Evolutionary conservation across 1,284 basidiomycete genomes (phyloP).

Genomic region (Inonotus obliquus): DNA sequence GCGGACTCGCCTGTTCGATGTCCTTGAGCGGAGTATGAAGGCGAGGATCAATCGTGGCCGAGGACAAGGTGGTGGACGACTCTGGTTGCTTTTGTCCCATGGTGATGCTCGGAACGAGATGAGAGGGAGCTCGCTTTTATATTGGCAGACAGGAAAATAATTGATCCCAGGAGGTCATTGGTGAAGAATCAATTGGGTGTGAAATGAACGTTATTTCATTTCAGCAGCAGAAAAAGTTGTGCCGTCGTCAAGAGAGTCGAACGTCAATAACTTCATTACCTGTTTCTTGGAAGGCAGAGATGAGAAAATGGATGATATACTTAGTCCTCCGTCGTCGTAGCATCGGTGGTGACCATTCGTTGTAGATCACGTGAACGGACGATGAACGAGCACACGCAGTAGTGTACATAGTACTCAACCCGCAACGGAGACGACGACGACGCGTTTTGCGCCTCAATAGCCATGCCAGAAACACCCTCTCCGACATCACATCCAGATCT

Average conservation of each 20-base stretch:
- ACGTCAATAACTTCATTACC: no score
- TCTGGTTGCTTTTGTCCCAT: background rate
- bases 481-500: slow-evolving; percentile 24
- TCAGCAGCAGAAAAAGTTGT: no score
- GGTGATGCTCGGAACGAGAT: background rate
- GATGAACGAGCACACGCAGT: background rate
- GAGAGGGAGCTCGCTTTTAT: background rate
- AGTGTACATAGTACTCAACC: background rate
- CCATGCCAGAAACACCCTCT: background rate
- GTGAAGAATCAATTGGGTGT: background rate
- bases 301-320: no score
- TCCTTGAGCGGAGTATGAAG: background rate
- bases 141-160: background rate
- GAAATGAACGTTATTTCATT: no score
- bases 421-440: background rate
- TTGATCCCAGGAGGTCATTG: background rate
- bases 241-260: no score
- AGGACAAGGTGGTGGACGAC: background rate
- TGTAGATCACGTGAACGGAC: no score
- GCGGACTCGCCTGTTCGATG: background rate
- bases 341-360: no score
- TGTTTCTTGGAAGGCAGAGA: no score
- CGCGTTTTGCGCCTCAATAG: background rate
- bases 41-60: background rate
- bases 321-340: no score